These are phyloP conservation scores for Lablab purpureus DNA, from an alignment of 306 rosid genomes.

Conservation along the genomic window DNA sequence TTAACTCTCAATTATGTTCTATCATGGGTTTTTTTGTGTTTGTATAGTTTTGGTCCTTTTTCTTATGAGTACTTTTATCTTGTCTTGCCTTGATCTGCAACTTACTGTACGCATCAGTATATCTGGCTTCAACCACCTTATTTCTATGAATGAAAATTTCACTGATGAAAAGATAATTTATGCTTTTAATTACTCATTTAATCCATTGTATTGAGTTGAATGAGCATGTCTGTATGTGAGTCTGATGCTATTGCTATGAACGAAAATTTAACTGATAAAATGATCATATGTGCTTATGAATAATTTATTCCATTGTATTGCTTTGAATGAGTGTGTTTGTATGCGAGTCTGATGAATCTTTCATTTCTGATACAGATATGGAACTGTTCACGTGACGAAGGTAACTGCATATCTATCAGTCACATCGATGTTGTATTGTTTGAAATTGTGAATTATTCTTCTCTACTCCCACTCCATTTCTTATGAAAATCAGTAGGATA, in stretches of 20 bases:
- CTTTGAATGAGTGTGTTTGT: constrained; percentile 22
- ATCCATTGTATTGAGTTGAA: constrained; percentile 22
- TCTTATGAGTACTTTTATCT: background rate
- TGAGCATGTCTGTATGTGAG: background rate
- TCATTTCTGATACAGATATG: constrained; percentile 80
- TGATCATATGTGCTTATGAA: background rate
- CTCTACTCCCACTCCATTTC: constrained; percentile 5
- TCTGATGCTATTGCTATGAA: background rate
- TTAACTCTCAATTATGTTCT: background rate
- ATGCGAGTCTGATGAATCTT: constrained; percentile 48
- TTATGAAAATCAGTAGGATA: constrained; percentile 24
- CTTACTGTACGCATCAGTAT: background rate
- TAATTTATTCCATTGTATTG: constrained; percentile 14
- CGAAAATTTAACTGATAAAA: background rate
- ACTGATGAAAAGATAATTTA: background rate
- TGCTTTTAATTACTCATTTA: background rate
- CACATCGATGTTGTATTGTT: constrained; percentile 13
- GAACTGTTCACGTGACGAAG: constrained; percentile 96
- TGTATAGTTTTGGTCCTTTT: background rate
- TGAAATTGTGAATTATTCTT: constrained; percentile 24
- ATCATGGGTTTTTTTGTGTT: constrained; percentile 21
- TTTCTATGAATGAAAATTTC: background rate
- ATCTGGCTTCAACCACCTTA: background rate
- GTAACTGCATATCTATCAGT: constrained; percentile 48
- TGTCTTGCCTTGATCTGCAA: constrained; percentile 16